Base-by-base conservation (phyloP, 2,329 filamentous ascomycete genomes). In the Parafenestella ontariensis region DNA sequence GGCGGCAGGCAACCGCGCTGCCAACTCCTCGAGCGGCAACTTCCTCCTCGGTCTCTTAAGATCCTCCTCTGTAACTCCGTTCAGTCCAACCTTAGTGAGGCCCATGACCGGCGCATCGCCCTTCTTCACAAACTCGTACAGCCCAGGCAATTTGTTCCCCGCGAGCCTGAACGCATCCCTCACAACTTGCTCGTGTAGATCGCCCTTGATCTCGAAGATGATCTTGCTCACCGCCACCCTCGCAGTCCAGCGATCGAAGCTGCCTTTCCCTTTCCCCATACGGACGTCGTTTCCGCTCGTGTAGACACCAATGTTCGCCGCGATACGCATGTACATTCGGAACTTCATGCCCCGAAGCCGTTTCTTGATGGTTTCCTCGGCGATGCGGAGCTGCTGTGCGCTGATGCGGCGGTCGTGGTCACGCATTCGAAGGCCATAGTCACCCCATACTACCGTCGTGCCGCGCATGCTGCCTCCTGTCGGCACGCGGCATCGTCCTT, bases 191-290 rank as follows among this genome's bases (percentile, higher is more conserved):
- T 99, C 95, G 84, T 99, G 95, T 61, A 98, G 73, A 66, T 92
- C 86, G 41, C 95, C 95, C 77, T 92, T 92, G 64, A 99, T 79
- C 78, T 99, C 95, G 65, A 99, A 96, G 18, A 97, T 82, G 44
- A 99, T 87, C 76, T 95, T 91, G 78, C 90, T 96, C 46, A 98
- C 91, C 8, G 92, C 87, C 64, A 98, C 88, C 77, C 94, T 87
- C 20, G 90, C 87, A 4, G 94, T 92, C 95, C 95, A 99, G 73
- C 96, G 91, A 75, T 99, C 95, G 73, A 99, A 98, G 59, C 89
- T 90, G 66, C 95, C 95, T 77, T 99, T 99, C 79, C 95, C 95
- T 79, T 98, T 99, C 76, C 95, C 95, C 96, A 99, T 99, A 85
- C 95, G 89, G 76, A 92, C 89, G 80, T 99, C 95, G 71, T 98